Evolutionary conservation across 345 rosid species (phyloP).

Genomic region (Orychophragmus violaceus): DNA sequence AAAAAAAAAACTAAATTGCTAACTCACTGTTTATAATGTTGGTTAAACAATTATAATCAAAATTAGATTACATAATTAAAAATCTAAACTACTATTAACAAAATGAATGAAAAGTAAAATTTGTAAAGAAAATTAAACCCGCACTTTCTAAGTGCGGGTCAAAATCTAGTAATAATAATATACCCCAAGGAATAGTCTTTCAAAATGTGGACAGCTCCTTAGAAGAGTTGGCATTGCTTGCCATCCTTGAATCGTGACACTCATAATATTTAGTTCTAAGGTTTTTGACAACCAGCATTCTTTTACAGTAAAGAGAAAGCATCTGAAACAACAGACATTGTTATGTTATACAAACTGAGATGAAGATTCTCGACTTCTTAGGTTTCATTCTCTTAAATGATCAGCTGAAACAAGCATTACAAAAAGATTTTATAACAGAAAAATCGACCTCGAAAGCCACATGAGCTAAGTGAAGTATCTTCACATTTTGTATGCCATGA

Average conservation of each 20-base stretch:
- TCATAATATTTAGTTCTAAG: background rate
- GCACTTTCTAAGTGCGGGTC: no score
- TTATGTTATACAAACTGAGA: background rate
- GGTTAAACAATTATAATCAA: no score
- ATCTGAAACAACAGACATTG: constrained; percentile 1
- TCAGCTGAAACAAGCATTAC: background rate
- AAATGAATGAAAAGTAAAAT: no score
- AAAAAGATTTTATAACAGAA: background rate
- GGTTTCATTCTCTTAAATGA: no score
- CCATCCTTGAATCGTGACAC: constrained; percentile 15
- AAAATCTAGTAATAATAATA: no score
- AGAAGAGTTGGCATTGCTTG: constrained; percentile 24
- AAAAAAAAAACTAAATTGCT: no score
- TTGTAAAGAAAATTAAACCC: no score
- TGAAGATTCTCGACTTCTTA: no score
- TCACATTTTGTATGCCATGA: background rate
- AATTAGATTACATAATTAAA: no score
- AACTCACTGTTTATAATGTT: no score
- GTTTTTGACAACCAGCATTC: background rate
- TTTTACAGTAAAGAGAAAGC: constrained; percentile 9
- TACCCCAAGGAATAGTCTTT: background rate
- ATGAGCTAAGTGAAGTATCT: background rate
- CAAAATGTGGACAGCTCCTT: constrained; percentile 9
- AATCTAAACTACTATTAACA: no score
- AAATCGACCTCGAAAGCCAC: constrained; percentile 4